Base-by-base conservation (phyloP, 805 yeast genomes). In the Metschnikowia borealis region DNA sequence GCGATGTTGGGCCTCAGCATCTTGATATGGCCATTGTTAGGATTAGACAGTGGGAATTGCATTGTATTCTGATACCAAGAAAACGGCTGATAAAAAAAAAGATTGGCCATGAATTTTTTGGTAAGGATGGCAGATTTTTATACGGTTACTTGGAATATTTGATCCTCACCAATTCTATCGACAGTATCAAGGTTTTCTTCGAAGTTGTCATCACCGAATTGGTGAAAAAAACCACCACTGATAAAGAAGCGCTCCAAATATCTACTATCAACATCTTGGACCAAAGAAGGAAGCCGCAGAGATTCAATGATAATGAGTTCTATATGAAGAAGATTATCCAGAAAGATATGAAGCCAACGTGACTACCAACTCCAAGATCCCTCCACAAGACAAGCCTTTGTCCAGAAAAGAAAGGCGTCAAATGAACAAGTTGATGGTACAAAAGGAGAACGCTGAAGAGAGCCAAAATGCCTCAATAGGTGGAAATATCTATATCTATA, bases 121-220 rank as follows among this genome's bases (percentile, higher is more conserved):
- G 74, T 13, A 78, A 68, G 14, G 72, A 82, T 54, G 85, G 85
- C 5, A 79, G 75, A 21, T 91, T 83, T 62, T 74, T 89, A 33
- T 73, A 77, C 53, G 78, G 79, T 44, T 92, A 92, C 64, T 70
- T 92, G 57, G 80, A 84, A 53, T 91, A 86, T 61, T 70, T 94
- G 55, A 78, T 89, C 17, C 70, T 77, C 53, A 74, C 79, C 26
- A 85, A 85, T 62, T 86, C 84, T 59, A 91, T 69, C 69, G 86
- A 61, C 77, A 81, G 87, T 60, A 87, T 90, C 15, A 84, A 92
- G 58, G 87, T 89, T 7, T 74, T 89, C 35, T 85, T 92, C 63
- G 98, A 94, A 65, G 78, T 86, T 3, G 82, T 90, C 0, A 74
- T 86, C 8, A 80, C 84, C 8, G 82, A 78, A 51, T 57, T 72